Percentiles rank a stretch among this genome's conserved stretches.
Conservation (phyloP, 257 asterid genomes). For the Ilex asprella region DNA sequence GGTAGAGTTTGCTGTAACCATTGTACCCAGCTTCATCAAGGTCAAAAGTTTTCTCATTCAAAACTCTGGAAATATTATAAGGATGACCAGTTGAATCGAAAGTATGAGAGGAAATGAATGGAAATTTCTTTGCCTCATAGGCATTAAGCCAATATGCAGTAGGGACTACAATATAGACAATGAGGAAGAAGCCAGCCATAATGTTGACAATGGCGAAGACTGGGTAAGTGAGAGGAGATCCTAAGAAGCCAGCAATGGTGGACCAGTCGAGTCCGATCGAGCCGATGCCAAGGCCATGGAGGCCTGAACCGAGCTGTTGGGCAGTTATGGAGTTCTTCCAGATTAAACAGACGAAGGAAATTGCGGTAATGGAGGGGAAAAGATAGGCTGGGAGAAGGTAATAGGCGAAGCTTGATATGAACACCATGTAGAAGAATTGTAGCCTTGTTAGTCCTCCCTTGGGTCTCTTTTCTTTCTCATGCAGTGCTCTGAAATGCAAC, state of each 20-base stretch:
- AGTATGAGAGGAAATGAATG: constrained; percentile 25
- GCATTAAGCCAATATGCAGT: constrained; percentile 35
- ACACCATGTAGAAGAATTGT: constrained; percentile 37
- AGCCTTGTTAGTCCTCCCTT: constrained; percentile 24
- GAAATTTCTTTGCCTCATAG: constrained; percentile 42
- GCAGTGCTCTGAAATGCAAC: constrained; percentile 33
- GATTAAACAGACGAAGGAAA: constrained; percentile 51
- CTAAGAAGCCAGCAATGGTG: constrained; percentile 31
- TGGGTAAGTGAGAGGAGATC: constrained; percentile 51
- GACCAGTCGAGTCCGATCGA: constrained; percentile 43
- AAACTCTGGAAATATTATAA: constrained; percentile 20
- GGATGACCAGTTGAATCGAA: constrained; percentile 19
- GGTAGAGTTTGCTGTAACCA: constrained; percentile 22
- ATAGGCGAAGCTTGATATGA: constrained; percentile 29
- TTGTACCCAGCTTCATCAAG: constrained; percentile 36
- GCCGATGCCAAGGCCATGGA: constrained; percentile 34
- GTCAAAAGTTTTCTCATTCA: constrained; percentile 20
- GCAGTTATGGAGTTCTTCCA: constrained; percentile 27
- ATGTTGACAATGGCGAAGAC: constrained; percentile 45
- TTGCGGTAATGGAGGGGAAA: constrained; percentile 24
- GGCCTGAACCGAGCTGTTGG: constrained; percentile 46
- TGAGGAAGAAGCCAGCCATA: constrained; percentile 23
- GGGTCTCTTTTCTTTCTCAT: constrained; percentile 34
- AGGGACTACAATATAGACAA: constrained; percentile 32
- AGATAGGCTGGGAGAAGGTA: constrained; percentile 34